Base-by-base conservation (phyloP, 352 stramenopile genomes). In the Pythium scleroteichum region DNA sequence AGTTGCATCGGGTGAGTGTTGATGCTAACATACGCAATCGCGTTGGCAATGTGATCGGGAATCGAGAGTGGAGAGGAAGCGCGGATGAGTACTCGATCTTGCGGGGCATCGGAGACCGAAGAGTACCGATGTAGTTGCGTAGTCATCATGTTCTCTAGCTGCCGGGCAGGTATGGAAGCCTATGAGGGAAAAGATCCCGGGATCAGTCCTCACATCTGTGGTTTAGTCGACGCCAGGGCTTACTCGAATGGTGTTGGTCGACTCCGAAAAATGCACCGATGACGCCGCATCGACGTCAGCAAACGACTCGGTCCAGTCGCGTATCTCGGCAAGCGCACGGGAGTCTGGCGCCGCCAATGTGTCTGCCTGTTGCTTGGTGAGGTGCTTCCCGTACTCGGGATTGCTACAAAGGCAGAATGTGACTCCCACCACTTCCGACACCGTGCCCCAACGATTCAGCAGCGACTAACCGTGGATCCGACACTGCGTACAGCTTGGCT, bases 21-120 rank as follows among this genome's bases (percentile, higher is more conserved):
- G 9, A 90, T 62, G 53, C 74, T 93, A 35, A 93, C 47, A 64
- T 85, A 93, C 24, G 81, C 73, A 24, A 93, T 74, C 39, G 74
- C 39, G 9, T 54, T 45, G 6, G 75, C 49, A 17, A 90, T 44
- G 41, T 88, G 64, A 0, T 48, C 46, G 0, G 82, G 82, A 4
- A 92, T 59, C 2, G 32, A 35, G 16, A 88, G 49, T 2, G 62
- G 44, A 23, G 42, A 53, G 7, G 65, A 44, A 1, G 79, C 78
- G 12, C 78, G 74, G 44, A 92, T 51, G 23, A 92, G 42, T 5
- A 73, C 74, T 19, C 70, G 60, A 8, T 40, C 22, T 1, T 23
- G 32, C 2, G 22, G 19, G n/a, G 10, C 16, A 14, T 48, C 45
- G 23, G 27, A 16, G 10, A 16, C 22, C 17, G 27, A 17, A 33